phyloP scores from a whole-genome alignment of 1,284 basidiomycete species.

The Coniophora puteana region DNA sequence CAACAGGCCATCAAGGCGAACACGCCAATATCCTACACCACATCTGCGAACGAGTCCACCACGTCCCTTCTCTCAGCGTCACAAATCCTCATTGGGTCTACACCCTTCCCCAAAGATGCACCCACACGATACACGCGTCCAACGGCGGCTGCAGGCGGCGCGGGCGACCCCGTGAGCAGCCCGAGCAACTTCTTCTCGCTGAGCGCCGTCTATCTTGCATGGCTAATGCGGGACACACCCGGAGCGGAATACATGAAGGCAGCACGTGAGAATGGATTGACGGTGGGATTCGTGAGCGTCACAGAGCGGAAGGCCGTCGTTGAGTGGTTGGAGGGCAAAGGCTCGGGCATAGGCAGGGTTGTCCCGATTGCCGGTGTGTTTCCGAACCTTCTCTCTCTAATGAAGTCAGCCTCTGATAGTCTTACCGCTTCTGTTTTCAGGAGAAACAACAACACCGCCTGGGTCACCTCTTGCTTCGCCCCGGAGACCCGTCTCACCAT shows the following conservation, averaged over 20 bases:
- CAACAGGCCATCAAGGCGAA: constrained; percentile 55
- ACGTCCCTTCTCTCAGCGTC: constrained; percentile 54
- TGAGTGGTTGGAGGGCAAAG: constrained; percentile 78
- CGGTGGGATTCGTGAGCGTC: constrained; percentile 76
- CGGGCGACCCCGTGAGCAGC: too few species aligned
- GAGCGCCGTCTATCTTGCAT: constrained; percentile 80
- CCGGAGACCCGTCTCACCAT: constrained; percentile 23
- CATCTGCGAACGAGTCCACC: constrained; percentile 40
- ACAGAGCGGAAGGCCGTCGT: constrained; percentile 82
- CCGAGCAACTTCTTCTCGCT: constrained; percentile 70
- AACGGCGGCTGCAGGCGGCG: constrained; percentile 32
- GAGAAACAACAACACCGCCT: constrained; percentile 57
- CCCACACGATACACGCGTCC: constrained; percentile 74
- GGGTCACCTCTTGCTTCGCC: constrained; percentile 55
- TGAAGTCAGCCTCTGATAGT: too few species aligned
- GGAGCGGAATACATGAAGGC: constrained; percentile 87
- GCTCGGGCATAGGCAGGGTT: constrained; percentile 51
- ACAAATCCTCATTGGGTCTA: constrained; percentile 56
- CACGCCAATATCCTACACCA: constrained; percentile 46
- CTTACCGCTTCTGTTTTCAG: constrained; percentile 14
- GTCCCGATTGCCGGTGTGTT: constrained; percentile 53
- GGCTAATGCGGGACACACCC: constrained; percentile 66
- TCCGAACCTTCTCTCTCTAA: background rate
- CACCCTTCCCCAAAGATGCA: constrained; percentile 62
- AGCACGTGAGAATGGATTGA: constrained; percentile 68